phyloP scores from a whole-genome alignment of 1,139 yeast species.

The Geotrichum klebahnii region DNA sequence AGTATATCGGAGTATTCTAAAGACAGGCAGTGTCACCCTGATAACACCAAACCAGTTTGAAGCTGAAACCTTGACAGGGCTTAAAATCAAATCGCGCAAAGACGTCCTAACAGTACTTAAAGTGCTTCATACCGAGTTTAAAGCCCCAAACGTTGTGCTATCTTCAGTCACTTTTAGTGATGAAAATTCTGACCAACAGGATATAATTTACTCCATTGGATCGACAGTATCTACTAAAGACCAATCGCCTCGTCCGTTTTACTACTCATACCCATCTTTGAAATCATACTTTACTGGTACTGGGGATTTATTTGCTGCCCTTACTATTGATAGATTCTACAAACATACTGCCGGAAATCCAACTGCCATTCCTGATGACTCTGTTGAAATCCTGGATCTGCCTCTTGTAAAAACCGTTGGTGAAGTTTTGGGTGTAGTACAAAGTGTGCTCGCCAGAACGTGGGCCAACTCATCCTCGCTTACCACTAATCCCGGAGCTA shows the following conservation, averaged over 20 bases:
- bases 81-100: conserved; percentile 44
- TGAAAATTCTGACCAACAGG: conserved; percentile 19
- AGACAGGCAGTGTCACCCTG: conserved; percentile 52
- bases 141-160: conserved; percentile 62
- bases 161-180: conserved; percentile 50
- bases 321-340: conserved; percentile 59
- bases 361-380: conserved; percentile 1
- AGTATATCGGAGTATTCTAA: conserved; percentile 56
- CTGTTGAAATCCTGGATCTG: conserved; percentile 4
- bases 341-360: conserved; percentile 30
- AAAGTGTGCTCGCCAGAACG: conserved; percentile 30
- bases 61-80: conserved; percentile 64
- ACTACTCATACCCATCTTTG: conserved; percentile 52
- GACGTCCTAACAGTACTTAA: conserved; percentile 48
- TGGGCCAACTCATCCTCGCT: conserved; percentile 24
- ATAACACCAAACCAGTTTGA: conserved; percentile 93
- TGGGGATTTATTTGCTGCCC: conserved; percentile 84
- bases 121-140: conserved; percentile 48
- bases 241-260: conserved; percentile 29
- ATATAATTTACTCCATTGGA: conserved; percentile 51
- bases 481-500: conserved; percentile 24
- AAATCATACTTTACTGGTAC: conserved; percentile 84
- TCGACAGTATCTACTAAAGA: conserved; percentile 37
- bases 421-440: conserved; percentile 31
- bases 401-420: conserved; percentile 28